Base-by-base conservation (phyloP, 2,329 filamentous ascomycete species). In the Pseudopyricularia cyperi region DNA sequence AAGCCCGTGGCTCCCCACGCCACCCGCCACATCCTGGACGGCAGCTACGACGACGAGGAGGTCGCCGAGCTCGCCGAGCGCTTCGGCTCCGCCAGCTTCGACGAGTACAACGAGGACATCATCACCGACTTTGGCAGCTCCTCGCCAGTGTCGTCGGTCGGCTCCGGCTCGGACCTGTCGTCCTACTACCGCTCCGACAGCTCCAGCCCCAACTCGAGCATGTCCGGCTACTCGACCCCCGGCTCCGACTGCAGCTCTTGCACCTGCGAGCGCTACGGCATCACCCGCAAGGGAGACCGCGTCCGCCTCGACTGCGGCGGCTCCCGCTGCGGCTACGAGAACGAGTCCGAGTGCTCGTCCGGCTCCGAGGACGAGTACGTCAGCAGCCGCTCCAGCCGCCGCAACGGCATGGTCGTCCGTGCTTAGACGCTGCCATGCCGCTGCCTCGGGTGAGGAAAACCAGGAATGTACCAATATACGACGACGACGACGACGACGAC, bases 231-330 rank as follows among this genome's bases (percentile, higher is more conserved):
- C 68, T 89, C 87, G 75, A 87, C 83, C 56, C 85, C 85, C 56
- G 77, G 76, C 69, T 89, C 85, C 51, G 86, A 85, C 63, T 82
- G 81, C 71, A 83, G 78, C 63, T 79, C 77, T 66, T 97, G 93
- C 81, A 89, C 85, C 58, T 97, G 91, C 73, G 89, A 96, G 70
- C 87, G 90, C 72, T 96, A 93, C 74, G 91, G 90, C 61, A 95
- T 97, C 75, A 96, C 90, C 58, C 87, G 89, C 71, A 83, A 85
- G 68, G 89, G 90, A 65, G 86, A 94, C 69, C 84, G 90, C 63
- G 86, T 97, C 78, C 93, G 91, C 79, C 82, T 96, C 68, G 90
- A 96, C 79, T 97, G 91, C 65, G 89, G 89, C 61, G 91, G 91
- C 60, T 75, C 82, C 56, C 84, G 88, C 66, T 96, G 91, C 71